Percentiles rank a stretch among this genome's conserved stretches.
phyloP scores from a whole-genome alignment of 441 rosid species.

The Arabidopsis lyrata region DNA sequence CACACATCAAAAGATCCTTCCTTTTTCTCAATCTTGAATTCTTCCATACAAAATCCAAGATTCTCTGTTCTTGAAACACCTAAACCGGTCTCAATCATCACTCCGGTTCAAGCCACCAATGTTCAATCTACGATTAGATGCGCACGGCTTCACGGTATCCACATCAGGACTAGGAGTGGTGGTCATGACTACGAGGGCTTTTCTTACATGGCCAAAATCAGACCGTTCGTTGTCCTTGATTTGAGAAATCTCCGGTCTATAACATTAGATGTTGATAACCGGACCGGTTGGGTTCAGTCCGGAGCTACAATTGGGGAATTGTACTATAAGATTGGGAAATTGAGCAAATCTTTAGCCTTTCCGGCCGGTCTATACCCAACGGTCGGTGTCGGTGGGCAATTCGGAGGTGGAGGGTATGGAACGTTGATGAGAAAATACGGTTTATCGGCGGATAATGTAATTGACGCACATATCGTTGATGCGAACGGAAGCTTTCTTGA shows the following conservation, averaged over 20 bases:
- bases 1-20: constrained; percentile 51
- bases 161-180: constrained; percentile 65
- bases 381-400: constrained; percentile 60
- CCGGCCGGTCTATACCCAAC: constrained; percentile 55
- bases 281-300: constrained; percentile 69
- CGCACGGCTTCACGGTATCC: constrained; percentile 48
- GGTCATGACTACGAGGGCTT: constrained; percentile 83
- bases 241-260: constrained; percentile 60
- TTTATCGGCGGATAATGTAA: constrained; percentile 62
- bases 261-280: constrained; percentile 45
- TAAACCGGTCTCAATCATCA: constrained; percentile 59
- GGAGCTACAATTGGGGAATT: constrained; percentile 71
- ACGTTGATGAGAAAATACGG: constrained; percentile 64
- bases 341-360: constrained; percentile 54
- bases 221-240: constrained; percentile 60
- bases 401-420: constrained; percentile 71
- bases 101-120: constrained; percentile 62
- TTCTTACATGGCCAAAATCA: constrained; percentile 45
- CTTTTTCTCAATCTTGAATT: constrained; percentile 47
- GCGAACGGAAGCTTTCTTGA: constrained; percentile 51
- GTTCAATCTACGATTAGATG: constrained; percentile 63
- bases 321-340: constrained; percentile 49
- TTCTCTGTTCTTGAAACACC: constrained; percentile 47
- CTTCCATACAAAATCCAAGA: constrained; percentile 63
- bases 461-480: constrained; percentile 56